phyloP scores from a whole-genome alignment of 495 filamentous ascomycete species.

The Tirmania nivea region DNA sequence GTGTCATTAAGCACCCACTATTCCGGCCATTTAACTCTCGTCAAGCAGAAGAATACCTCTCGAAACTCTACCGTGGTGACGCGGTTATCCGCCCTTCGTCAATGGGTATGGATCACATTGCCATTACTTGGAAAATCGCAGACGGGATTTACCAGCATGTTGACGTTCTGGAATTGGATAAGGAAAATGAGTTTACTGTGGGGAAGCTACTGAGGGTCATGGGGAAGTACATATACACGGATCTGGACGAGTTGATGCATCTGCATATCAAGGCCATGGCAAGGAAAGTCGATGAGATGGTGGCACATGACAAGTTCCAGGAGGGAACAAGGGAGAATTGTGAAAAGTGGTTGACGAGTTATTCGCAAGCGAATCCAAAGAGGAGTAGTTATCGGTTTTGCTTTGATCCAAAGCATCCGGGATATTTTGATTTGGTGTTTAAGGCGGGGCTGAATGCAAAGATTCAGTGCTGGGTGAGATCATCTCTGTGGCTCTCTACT shows the following conservation, averaged over 20 bases:
- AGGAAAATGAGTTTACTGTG: constrained; percentile 86
- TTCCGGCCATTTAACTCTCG: constrained; percentile 82
- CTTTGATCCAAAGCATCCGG: constrained; percentile 72
- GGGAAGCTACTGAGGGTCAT: constrained; percentile 64
- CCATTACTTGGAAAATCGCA: constrained; percentile 94
- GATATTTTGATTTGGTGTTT: constrained; percentile 90
- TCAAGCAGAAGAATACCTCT: constrained; percentile 85
- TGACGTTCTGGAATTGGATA: constrained; percentile 88
- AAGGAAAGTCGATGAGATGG: constrained; percentile 91
- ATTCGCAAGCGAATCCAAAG: constrained; percentile 86
- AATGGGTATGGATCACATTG: constrained; percentile 81
- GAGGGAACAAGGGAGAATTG: constrained; percentile 51
- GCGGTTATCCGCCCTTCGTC: constrained; percentile 88
- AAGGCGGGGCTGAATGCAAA: constrained; percentile 57
- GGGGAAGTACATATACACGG: constrained; percentile 71
- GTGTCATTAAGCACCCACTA: constrained; percentile 90
- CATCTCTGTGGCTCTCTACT: not conserved
- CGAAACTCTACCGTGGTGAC: constrained; percentile 62
- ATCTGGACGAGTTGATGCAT: constrained; percentile 93
- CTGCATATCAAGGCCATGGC: constrained; percentile 95
- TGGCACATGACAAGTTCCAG: constrained; percentile 77
- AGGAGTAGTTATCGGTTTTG: constrained; percentile 88
- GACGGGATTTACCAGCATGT: constrained; percentile 91
- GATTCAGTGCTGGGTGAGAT: constrained; percentile 43
- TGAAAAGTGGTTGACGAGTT: constrained; percentile 92